Evolutionary conservation across 305 asterid genomes (phyloP).

Genomic region (Rubia peregrina): DNA sequence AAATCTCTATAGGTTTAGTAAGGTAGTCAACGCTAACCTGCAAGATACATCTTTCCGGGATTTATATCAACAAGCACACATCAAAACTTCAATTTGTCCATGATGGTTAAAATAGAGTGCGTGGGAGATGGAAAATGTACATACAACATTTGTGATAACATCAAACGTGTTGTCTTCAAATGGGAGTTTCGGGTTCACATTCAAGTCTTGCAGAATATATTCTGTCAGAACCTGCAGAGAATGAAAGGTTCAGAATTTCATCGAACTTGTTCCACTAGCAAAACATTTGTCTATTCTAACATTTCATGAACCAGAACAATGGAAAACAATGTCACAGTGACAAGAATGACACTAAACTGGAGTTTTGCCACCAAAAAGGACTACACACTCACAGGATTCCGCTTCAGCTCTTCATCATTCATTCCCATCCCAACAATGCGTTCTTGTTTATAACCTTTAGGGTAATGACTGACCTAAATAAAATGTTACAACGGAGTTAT

Average conservation of each 20-base stretch:
- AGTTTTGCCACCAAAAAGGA: neutral
- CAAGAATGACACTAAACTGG: neutral
- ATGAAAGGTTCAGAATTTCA: slow-evolving; percentile 9
- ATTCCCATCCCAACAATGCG: slow-evolving; percentile 81
- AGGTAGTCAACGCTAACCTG: slow-evolving; percentile 95
- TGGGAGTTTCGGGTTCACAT: slow-evolving; percentile 71
- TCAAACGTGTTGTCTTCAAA: slow-evolving; percentile 71
- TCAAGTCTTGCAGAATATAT: slow-evolving; percentile 85
- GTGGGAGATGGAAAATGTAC: slow-evolving; percentile 16
- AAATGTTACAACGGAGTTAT: slow-evolving; percentile 20
- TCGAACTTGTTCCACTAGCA: slow-evolving; percentile 17
- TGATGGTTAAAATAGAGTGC: slow-evolving; percentile 1
- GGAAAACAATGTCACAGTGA: neutral
- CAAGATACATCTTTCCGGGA: slow-evolving; percentile 11
- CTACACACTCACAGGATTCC: slow-evolving; percentile 59
- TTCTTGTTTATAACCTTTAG: slow-evolving; percentile 80
- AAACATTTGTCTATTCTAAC: neutral
- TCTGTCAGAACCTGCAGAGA: slow-evolving; percentile 73
- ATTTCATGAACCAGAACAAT: neutral
- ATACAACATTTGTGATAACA: slow-evolving; percentile 78
- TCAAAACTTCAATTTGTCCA: neutral
- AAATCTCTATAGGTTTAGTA: slow-evolving; percentile 67
- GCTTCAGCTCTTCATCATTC: slow-evolving; percentile 85
- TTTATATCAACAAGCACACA: neutral
- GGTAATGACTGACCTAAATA: slow-evolving; percentile 89